Percentiles rank a stretch among this genome's conserved stretches.
Conservation (phyloP, 495 filamentous ascomycete species). For the Penicillium cataractarum region DNA sequence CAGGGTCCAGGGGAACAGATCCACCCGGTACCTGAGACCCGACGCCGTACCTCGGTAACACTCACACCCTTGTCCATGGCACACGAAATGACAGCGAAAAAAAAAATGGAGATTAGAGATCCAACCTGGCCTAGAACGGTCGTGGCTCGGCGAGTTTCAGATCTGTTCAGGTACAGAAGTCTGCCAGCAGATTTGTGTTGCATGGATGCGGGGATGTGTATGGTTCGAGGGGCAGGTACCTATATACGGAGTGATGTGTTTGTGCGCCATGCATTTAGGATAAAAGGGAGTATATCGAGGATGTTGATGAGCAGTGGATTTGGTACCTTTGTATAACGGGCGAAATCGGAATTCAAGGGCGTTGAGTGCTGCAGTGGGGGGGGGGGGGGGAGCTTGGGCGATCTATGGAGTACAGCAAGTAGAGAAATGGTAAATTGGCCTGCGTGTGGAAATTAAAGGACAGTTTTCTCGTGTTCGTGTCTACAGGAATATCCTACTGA, state of each 20-base stretch:
- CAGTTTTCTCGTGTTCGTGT: neutral
- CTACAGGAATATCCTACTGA: neutral
- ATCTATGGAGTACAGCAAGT: neutral
- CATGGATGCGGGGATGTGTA: neutral
- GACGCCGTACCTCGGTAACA: conserved; percentile 4
- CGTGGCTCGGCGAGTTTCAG: conserved; percentile 7
- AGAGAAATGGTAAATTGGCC: neutral
- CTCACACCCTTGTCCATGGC: neutral
- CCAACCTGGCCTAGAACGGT: conserved; percentile 1
- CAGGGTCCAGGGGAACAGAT: conserved; percentile 1
- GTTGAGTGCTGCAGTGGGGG: neutral
- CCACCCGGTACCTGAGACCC: conserved; percentile 19
- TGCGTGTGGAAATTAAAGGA: neutral
- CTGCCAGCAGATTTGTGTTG: neutral
- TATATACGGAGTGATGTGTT: neutral
- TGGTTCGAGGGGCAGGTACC: neutral
- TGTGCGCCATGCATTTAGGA: neutral
- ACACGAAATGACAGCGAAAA: neutral
- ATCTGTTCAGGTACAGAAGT: conserved; percentile 7
- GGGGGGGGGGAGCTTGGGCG: too few relatives aligned
- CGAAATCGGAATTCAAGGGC: neutral
- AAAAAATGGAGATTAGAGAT: neutral
- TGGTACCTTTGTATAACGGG: neutral
- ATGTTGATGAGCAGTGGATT: neutral
- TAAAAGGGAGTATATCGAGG: neutral